Evolutionary conservation across 768 basidiomycete species (phyloP).

Genomic region (Boletus sensibilis): DNA sequence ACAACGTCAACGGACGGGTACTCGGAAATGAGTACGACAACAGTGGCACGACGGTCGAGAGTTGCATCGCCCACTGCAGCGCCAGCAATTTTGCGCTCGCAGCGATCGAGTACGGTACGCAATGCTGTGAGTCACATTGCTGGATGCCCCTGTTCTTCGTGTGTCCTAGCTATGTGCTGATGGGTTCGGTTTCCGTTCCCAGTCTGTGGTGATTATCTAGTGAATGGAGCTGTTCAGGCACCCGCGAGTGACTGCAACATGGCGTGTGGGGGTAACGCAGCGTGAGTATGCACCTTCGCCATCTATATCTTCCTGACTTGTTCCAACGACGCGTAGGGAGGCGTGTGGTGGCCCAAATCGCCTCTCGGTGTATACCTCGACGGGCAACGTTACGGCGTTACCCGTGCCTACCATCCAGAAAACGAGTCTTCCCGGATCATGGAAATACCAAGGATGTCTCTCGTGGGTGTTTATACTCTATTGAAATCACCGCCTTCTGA

Average conservation of each 20-base stretch:
- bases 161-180: constrained; percentile 7
- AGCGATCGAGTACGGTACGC: constrained; percentile 60
- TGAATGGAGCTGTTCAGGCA: constrained; percentile 55
- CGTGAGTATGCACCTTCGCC: constrained; percentile 39
- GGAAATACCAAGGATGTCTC: constrained; percentile 66
- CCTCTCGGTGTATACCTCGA: constrained; percentile 66
- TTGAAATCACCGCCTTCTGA: background rate
- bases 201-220: constrained; percentile 72
- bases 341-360: constrained; percentile 73
- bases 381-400: constrained; percentile 47
- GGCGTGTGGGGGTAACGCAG: constrained; percentile 67
- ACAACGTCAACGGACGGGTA: constrained; percentile 66
- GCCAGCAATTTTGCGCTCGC: constrained; percentile 61
- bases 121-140: constrained; percentile 44
- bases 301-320: background rate
- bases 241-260: constrained; percentile 60
- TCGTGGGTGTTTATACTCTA: constrained; percentile 39
- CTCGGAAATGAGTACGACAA: constrained; percentile 44
- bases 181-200: background rate
- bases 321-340: constrained; percentile 39
- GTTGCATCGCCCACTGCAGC: constrained; percentile 60
- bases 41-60: constrained; percentile 51
- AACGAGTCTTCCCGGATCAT: constrained; percentile 60
- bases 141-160: background rate
- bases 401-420: constrained; percentile 59